Conservation (phyloP, 2,329 filamentous ascomycete genomes). For the Stemphylium lycopersici region DNA sequence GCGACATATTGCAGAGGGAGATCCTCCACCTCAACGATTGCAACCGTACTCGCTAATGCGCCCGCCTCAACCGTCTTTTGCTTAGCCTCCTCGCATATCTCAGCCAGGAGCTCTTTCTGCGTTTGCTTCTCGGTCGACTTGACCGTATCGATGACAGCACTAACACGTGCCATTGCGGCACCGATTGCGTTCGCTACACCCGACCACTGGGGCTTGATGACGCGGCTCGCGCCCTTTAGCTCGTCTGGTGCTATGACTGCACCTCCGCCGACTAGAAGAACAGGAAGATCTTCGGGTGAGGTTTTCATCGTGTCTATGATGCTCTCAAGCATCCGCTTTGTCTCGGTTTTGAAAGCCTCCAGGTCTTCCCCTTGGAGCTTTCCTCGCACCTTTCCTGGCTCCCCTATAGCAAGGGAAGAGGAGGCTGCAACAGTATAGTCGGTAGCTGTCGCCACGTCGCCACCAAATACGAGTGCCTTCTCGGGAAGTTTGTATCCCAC, state of each 20-base stretch:
- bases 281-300: slow-evolving; percentile 63
- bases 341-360: slow-evolving; percentile 47
- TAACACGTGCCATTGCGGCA: slow-evolving; percentile 66
- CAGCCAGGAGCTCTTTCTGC: slow-evolving; percentile 42
- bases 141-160: slow-evolving; percentile 51
- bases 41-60: slow-evolving; percentile 40
- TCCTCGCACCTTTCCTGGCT: slow-evolving; percentile 47
- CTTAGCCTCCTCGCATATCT: slow-evolving; percentile 48
- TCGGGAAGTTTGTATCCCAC: slow-evolving; percentile 63
- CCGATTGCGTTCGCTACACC: slow-evolving; percentile 70
- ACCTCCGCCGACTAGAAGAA: slow-evolving; percentile 69
- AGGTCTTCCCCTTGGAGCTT: slow-evolving; percentile 47
- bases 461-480: slow-evolving; percentile 64
- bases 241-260: slow-evolving; percentile 63
- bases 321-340: slow-evolving; percentile 61
- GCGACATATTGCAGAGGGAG: slow-evolving; percentile 63
- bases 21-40: slow-evolving; percentile 50
- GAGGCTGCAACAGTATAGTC: slow-evolving; percentile 57
- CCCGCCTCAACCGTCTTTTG: slow-evolving; percentile 49
- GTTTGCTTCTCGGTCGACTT: slow-evolving; percentile 46
- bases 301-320: slow-evolving; percentile 69
- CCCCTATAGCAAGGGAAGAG: slow-evolving; percentile 51
- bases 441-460: slow-evolving; percentile 63
- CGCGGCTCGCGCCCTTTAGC: slow-evolving; percentile 62
- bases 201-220: slow-evolving; percentile 63